These are phyloP conservation scores for Termitomyces sp. DNA, from an alignment of 768 basidiomycete species.

Conservation along the genomic window DNA sequence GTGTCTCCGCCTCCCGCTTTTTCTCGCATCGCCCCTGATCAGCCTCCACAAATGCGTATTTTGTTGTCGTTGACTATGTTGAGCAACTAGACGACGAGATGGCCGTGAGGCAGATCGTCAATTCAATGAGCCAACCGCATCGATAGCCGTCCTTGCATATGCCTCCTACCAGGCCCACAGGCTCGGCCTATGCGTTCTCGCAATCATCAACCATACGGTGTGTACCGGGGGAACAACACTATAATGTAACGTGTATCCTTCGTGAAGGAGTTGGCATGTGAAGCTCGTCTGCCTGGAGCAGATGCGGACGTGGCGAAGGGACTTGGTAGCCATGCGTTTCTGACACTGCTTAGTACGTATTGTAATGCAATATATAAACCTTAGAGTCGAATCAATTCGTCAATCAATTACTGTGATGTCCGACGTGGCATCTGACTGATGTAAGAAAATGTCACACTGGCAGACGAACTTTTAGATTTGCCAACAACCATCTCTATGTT, in stretches of 20 bases:
- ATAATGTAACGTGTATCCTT: constrained; percentile 8
- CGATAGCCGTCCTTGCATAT: constrained; percentile 18
- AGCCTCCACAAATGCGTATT: constrained; percentile 35
- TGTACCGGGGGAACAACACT: constrained; percentile 11
- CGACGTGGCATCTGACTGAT: too few relatives aligned
- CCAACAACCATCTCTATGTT: background rate
- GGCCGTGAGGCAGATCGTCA: constrained; percentile 20
- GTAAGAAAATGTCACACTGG: too few relatives aligned
- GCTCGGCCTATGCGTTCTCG: constrained; percentile 13
- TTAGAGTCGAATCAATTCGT: constrained; percentile 6
- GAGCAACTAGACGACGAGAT: constrained; percentile 49
- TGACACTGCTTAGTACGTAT: constrained; percentile 6
- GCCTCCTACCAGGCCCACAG: constrained; percentile 9
- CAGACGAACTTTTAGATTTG: too few relatives aligned
- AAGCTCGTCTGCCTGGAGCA: constrained; percentile 14
- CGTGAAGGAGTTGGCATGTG: constrained; percentile 4
- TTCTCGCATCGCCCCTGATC: background rate
- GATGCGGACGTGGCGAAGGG: constrained; percentile 7
- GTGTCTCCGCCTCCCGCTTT: constrained; percentile 17
- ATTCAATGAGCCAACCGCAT: constrained; percentile 18
- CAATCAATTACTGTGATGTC: background rate
- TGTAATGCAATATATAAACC: too few relatives aligned
- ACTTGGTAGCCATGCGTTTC: constrained; percentile 15
- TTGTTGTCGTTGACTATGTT: constrained; percentile 47
- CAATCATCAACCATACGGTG: constrained; percentile 13